Conservation (phyloP, 1,284 basidiomycete genomes). For the Sporisorium scitamineum region DNA sequence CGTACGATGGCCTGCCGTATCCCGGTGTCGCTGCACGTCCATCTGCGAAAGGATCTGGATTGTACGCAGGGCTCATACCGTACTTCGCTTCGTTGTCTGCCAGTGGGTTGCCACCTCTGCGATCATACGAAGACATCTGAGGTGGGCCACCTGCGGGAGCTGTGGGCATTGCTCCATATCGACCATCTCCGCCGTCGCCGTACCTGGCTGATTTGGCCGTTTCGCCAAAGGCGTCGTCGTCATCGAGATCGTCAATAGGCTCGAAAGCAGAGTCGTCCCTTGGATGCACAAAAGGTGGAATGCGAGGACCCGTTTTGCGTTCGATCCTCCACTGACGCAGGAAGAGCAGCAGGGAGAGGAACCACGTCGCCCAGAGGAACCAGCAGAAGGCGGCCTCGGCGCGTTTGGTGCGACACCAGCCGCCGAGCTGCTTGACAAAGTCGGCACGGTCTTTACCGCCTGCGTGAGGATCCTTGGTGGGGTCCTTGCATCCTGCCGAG, state of each 20-base stretch:
- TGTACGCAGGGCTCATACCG: constrained; percentile 39
- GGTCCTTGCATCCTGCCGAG: constrained; percentile 59
- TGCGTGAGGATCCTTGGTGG: constrained; percentile 57
- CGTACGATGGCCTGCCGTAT: constrained; percentile 45
- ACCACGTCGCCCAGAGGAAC: constrained; percentile 57
- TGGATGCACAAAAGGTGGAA: constrained; percentile 62
- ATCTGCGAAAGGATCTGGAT: constrained; percentile 40
- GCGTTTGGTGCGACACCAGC: constrained; percentile 62
- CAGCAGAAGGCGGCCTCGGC: constrained; percentile 62
- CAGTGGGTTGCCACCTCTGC: constrained; percentile 42
- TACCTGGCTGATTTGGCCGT: constrained; percentile 35
- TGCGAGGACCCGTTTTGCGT: constrained; percentile 65
- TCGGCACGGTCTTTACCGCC: constrained; percentile 45
- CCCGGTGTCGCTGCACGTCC: constrained; percentile 21
- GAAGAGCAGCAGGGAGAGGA: constrained; percentile 56
- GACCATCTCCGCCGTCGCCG: constrained; percentile 43
- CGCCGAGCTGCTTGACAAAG: constrained; percentile 50
- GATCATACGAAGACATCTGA: constrained; percentile 38
- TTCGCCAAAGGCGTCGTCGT: constrained; percentile 43
- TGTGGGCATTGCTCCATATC: constrained; percentile 17
- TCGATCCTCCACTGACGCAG: constrained; percentile 57
- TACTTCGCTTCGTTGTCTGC: constrained; percentile 57
- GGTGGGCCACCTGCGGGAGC: constrained; percentile 1
- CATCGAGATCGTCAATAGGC: constrained; percentile 55
- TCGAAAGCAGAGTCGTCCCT: constrained; percentile 61